Evolutionary conservation across 2,329 filamentous ascomycete genomes (phyloP).

Genomic region (Talaromyces albobiverticillius): DNA sequence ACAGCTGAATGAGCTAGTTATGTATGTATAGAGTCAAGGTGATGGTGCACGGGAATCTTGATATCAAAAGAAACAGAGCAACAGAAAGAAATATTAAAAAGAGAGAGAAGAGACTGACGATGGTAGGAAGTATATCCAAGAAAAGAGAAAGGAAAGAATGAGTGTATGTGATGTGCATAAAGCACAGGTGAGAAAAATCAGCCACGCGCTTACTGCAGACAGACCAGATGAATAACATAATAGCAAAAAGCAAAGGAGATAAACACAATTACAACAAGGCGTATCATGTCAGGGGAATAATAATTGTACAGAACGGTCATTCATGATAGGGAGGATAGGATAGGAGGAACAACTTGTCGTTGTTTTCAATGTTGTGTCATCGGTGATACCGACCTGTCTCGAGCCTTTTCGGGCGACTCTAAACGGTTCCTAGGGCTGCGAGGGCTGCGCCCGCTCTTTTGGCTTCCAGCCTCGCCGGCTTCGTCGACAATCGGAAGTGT

Average conservation of each 20-base stretch:
- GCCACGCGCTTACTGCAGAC: background rate
- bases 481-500: constrained; percentile 86
- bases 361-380: background rate
- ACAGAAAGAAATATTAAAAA: background rate
- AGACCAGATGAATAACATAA: constrained; percentile 4
- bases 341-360: background rate
- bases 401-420: background rate
- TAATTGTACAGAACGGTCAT: constrained; percentile 8
- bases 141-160: constrained; percentile 4
- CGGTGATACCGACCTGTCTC: background rate
- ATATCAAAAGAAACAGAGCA: background rate
- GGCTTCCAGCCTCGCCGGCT: constrained; percentile 71
- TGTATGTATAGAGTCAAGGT: background rate
- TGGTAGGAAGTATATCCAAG: constrained; percentile 14
- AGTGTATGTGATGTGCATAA: background rate
- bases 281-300: constrained; percentile 10
- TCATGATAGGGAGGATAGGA: background rate
- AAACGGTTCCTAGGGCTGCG: background rate
- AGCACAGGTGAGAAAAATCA: background rate
- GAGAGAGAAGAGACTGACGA: background rate
- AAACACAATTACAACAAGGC: constrained; percentile 4
- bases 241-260: background rate
- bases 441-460: constrained; percentile 38
- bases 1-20: constrained; percentile 2
- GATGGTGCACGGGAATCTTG: constrained; percentile 6